Evolutionary conservation across 2,329 filamentous ascomycete species (phyloP), one percentile per base, ranked within the genome.

Genomic region (Fusarium tupiense): DNA sequence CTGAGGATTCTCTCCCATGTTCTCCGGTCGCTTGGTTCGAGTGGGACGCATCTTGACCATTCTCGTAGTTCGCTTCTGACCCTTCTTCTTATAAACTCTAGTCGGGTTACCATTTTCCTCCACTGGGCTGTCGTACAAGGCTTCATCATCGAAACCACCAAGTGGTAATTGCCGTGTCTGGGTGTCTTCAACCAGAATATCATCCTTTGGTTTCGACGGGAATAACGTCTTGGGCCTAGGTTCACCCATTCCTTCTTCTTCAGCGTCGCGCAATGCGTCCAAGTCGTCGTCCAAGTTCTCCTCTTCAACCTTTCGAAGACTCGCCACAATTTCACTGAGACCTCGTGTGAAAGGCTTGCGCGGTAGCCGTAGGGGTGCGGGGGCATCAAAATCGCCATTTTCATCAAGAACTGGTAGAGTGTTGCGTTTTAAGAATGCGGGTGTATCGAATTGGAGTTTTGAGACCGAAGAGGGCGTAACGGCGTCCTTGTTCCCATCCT

Each of bases 71-170:
- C 94, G 87, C 85, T 96, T 96, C 80, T 93, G 89, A 0, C 93
- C 93, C 85, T 93, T 94, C 88, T 96, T 96, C 86, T 95, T 96
- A 85, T 89, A 96, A 4, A 89, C 82, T 61, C 87, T 89, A 43
- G 91, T 80, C 6, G 91, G 91, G 71, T 88, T 86, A 4, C 90
- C 90, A 76, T 90, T 84, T 35, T 88, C 87, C n/a, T 89, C 87
- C 8, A 83, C 84, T 4, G 84, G 82, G 70, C 88, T 88, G 79
- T 92, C 90, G 76, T 89, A 88, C 67, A 86, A 76, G 13, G 78
- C 86, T 76, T 92, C 91, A 64, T 92, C 90, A 65, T 93, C 91
- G 56, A 92, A 93, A 0, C 88, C 90, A 44, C 89, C 88, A 1
- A 91, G 84, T 11, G 88, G 85, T 4, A 85, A 81, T 53, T 83